phyloP scores from a whole-genome alignment of 495 filamentous ascomycete species.

The Stereocaulon alpinum region DNA sequence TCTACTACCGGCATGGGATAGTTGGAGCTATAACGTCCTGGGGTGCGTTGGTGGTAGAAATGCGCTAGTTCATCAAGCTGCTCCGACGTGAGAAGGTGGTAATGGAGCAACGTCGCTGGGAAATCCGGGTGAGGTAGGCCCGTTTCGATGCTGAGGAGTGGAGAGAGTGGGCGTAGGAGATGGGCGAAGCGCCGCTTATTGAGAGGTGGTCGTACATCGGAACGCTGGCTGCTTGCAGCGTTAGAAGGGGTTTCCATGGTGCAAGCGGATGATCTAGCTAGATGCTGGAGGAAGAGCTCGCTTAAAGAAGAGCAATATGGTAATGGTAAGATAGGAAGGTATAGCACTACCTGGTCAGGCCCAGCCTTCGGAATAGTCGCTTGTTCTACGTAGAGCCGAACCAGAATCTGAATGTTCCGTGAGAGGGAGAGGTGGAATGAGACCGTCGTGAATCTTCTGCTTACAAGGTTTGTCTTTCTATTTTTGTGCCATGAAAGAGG shows the following conservation, averaged over 20 bases:
- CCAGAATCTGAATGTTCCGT: background rate
- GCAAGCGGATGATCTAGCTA: background rate
- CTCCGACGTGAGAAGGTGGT: conserved; percentile 60
- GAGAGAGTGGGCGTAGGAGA: conserved; percentile 29
- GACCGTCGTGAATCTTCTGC: background rate
- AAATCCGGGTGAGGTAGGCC: conserved; percentile 54
- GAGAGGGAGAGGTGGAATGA: background rate
- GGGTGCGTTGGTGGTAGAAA: conserved; percentile 65
- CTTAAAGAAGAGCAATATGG: background rate
- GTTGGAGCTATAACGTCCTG: conserved; percentile 37
- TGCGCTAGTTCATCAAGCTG: conserved; percentile 63
- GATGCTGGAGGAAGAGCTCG: background rate
- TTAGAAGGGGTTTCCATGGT: background rate
- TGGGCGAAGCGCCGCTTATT: conserved; percentile 28
- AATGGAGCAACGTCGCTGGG: conserved; percentile 54
- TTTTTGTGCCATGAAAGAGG: background rate
- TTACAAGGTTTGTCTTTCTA: background rate
- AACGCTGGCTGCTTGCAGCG: conserved; percentile 1
- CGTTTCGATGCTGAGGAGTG: conserved; percentile 38
- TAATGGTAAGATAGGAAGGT: background rate
- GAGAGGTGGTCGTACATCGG: conserved; percentile 19
- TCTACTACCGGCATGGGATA: conserved; percentile 51
- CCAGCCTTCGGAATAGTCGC: background rate
- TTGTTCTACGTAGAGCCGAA: background rate
- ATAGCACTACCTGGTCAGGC: background rate